phyloP scores from a whole-genome alignment of 2,329 filamentous ascomycete genomes.

The Thielaviopsis populi region DNA sequence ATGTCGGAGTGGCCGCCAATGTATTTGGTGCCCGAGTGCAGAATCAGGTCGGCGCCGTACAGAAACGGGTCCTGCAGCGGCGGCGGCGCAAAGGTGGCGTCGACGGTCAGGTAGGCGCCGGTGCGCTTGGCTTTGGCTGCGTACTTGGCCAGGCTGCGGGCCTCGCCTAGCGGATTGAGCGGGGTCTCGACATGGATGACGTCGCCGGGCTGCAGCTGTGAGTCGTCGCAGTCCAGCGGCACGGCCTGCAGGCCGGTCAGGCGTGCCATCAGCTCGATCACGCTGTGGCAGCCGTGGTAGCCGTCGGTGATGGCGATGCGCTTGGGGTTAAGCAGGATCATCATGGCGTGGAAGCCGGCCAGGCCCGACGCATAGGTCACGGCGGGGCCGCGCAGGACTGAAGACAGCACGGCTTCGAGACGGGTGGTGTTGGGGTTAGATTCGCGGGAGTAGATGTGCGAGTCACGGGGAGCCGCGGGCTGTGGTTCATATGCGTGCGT shows the following conservation, averaged over 20 bases:
- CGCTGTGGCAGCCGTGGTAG: conserved; percentile 89
- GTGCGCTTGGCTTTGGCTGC: conserved; percentile 54
- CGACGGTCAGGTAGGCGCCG: conserved; percentile 67
- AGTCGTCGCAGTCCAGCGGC: conserved; percentile 50
- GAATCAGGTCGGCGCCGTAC: conserved; percentile 68
- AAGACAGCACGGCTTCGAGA: conserved; percentile 66
- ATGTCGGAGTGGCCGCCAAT: conserved; percentile 90
- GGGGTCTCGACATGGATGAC: conserved; percentile 87
- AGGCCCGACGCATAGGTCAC: conserved; percentile 76
- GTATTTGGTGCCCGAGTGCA: conserved; percentile 95
- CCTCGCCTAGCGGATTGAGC: conserved; percentile 76
- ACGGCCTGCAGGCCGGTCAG: conserved; percentile 62
- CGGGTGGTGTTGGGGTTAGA: conserved; percentile 67
- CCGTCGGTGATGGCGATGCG: conserved; percentile 69
- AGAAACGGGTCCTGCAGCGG: conserved; percentile 73
- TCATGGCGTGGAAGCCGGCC: conserved; percentile 72
- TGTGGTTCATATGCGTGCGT: conserved; percentile 19
- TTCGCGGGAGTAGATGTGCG: conserved; percentile 72
- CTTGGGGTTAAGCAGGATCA: conserved; percentile 71
- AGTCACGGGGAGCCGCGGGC: conserved; percentile 39
- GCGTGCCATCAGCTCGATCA: conserved; percentile 57
- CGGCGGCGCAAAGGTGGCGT: conserved; percentile 86
- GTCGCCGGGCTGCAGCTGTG: conserved; percentile 59
- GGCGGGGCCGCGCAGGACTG: conserved; percentile 52
- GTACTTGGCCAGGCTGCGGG: conserved; percentile 56